These are phyloP conservation scores for Pichia nanzhaoensis DNA, from an alignment of 805 yeast species.

Conservation along the genomic window DNA sequence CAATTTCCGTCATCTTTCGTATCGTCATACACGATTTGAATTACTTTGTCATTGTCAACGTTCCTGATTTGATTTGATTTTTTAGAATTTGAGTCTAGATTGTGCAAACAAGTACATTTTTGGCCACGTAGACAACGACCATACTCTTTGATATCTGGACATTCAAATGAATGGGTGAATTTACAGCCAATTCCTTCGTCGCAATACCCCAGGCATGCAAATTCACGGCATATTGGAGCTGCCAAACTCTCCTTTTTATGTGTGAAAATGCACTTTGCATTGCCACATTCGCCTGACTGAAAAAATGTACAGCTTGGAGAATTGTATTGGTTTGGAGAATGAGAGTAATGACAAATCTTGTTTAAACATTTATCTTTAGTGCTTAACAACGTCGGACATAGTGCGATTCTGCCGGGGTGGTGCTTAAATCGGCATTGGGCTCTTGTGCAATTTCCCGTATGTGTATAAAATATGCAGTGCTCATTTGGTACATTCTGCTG, in stretches of 20 bases:
- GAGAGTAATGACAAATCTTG: conserved; percentile 48
- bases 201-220: conserved; percentile 67
- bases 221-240: conserved; percentile 50
- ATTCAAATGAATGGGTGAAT: conserved; percentile 49
- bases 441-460: conserved; percentile 42
- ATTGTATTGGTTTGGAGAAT: conserved; percentile 51
- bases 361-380: conserved; percentile 37
- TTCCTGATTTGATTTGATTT: conserved; percentile 16
- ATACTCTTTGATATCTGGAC: conserved; percentile 66
- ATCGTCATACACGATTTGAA: conserved; percentile 11
- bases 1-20: conserved; percentile 5
- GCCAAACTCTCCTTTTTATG: conserved; percentile 39
- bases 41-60: conserved; percentile 27
- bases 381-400: conserved; percentile 45
- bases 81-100: conserved; percentile 8
- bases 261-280: conserved; percentile 42
- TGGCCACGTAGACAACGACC: conserved; percentile 50
- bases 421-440: conserved; percentile 53
- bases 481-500: not conserved
- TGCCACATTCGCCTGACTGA: conserved; percentile 41
- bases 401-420: conserved; percentile 40
- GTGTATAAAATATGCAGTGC: conserved; percentile 26
- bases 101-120: conserved; percentile 49
- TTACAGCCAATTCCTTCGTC: conserved; percentile 52
- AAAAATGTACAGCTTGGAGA: conserved; percentile 52